Evolutionary conservation across 2,329 filamentous ascomycete species (phyloP).

Genomic region (Colletotrichum brevisporum): DNA sequence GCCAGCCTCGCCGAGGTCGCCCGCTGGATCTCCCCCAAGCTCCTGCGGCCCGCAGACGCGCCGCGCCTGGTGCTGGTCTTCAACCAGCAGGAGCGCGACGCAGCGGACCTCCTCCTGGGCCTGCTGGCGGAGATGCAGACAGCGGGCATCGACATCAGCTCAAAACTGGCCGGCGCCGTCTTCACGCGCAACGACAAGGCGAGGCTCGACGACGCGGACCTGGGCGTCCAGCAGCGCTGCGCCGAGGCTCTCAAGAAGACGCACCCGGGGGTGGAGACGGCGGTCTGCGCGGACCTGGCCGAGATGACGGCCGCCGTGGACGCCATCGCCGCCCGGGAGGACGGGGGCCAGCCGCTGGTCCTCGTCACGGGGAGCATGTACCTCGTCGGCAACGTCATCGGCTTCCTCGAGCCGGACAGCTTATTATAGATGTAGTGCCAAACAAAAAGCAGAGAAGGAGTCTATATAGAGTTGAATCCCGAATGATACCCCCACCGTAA

Average conservation of each 20-base stretch:
- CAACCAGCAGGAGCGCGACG: constrained; percentile 81
- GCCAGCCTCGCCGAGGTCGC: constrained; percentile 89
- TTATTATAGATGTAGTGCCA: neutral
- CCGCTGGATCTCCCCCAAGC: constrained; percentile 79
- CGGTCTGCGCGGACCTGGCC: constrained; percentile 46
- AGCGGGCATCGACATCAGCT: constrained; percentile 21
- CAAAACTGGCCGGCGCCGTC: constrained; percentile 78
- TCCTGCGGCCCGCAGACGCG: constrained; percentile 54
- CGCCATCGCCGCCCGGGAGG: constrained; percentile 58
- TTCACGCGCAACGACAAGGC: constrained; percentile 61
- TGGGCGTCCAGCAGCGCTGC: constrained; percentile 66
- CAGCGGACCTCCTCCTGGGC: constrained; percentile 66
- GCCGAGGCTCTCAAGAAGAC: constrained; percentile 64
- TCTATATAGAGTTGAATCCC: constrained; percentile 30
- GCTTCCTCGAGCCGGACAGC: constrained; percentile 57
- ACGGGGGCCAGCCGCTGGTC: constrained; percentile 50
- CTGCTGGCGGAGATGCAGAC: constrained; percentile 53
- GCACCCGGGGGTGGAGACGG: constrained; percentile 60
- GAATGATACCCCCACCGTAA: constrained; percentile 48
- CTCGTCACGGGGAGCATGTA: constrained; percentile 75
- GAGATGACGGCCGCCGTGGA: constrained; percentile 66
- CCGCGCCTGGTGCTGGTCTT: constrained; percentile 76
- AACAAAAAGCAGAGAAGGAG: neutral
- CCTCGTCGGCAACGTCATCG: constrained; percentile 70
- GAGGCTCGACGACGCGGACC: constrained; percentile 58